A percentile compares a stretch with the other conserved stretches of the same genome.
Evolutionary conservation across 2,329 filamentous ascomycete genomes (phyloP).

Genomic region (Fusarium domesticum): DNA sequence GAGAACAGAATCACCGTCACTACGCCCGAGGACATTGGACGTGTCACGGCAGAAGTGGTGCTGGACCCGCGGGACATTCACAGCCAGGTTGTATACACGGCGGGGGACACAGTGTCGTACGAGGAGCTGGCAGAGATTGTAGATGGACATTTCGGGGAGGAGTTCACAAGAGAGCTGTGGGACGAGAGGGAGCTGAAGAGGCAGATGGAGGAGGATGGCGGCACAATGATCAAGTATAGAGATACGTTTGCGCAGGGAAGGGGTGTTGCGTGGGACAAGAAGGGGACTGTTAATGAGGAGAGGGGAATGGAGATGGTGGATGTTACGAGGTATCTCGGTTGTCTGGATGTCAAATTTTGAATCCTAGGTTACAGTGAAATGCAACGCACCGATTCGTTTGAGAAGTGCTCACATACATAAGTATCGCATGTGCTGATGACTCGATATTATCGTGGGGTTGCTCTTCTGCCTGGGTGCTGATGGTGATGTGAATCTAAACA

Average conservation of each 20-base stretch:
- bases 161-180: conserved; percentile 51
- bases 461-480: not conserved
- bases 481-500: not conserved
- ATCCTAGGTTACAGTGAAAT: no score
- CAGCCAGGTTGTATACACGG: conserved; percentile 53
- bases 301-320: conserved; percentile 44
- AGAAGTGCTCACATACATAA: not conserved
- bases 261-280: conserved; percentile 58
- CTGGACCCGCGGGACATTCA: conserved; percentile 36
- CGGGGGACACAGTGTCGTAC: conserved; percentile 63
- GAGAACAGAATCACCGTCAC: conserved; percentile 62
- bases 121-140: conserved; percentile 50
- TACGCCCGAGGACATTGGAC: conserved; percentile 61
- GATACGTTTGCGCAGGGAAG: conserved; percentile 57
- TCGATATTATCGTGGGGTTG: not conserved
- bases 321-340: conserved; percentile 40
- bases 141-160: conserved; percentile 38
- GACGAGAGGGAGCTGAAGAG: conserved; percentile 41
- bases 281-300: conserved; percentile 51
- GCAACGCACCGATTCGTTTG: not conserved
- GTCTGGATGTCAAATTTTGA: conserved; percentile 17
- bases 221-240: conserved; percentile 57
- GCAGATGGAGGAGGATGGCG: conserved; percentile 47
- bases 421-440: not conserved
- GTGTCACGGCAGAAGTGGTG: conserved; percentile 55